These are phyloP conservation scores for Stachybotrys echinatus DNA, from an alignment of 2,329 filamentous ascomycete species.

Conservation along the genomic window DNA sequence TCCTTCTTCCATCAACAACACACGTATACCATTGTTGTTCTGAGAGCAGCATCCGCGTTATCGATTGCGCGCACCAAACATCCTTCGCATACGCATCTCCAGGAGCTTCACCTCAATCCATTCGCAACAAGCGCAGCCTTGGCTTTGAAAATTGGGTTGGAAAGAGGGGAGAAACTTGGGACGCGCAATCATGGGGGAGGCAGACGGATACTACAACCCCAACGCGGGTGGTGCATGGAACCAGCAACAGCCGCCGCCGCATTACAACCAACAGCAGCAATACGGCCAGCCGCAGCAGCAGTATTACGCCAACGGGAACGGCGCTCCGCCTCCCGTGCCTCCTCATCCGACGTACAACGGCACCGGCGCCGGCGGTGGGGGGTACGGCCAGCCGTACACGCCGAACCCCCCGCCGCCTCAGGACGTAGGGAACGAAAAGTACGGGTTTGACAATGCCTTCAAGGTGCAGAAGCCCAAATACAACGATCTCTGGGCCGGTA, in stretches of 20 bases:
- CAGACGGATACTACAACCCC: conserved; percentile 24
- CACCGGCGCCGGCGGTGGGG: conserved; percentile 15
- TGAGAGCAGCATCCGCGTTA: no score
- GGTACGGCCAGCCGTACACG: conserved; percentile 22
- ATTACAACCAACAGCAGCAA: conserved; percentile 11
- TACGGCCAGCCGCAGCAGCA: no score
- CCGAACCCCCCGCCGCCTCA: conserved; percentile 22
- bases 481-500: conserved; percentile 84
- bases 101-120: neutral
- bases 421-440: conserved; percentile 38
- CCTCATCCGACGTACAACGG: conserved; percentile 21
- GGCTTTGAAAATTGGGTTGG: no score
- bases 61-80: no score
- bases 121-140: no score
- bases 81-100: neutral
- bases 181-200: conserved; percentile 30
- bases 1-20: no score
- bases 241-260: conserved; percentile 4
- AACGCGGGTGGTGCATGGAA: conserved; percentile 11
- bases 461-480: conserved; percentile 78
- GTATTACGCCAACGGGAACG: conserved; percentile 18
- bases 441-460: conserved; percentile 74
- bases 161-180: no score
- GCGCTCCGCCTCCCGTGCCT: conserved; percentile 19
- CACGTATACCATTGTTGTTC: no score